Conservation (phyloP, 306 rosid species). For the Ceratonia siliqua region DNA sequence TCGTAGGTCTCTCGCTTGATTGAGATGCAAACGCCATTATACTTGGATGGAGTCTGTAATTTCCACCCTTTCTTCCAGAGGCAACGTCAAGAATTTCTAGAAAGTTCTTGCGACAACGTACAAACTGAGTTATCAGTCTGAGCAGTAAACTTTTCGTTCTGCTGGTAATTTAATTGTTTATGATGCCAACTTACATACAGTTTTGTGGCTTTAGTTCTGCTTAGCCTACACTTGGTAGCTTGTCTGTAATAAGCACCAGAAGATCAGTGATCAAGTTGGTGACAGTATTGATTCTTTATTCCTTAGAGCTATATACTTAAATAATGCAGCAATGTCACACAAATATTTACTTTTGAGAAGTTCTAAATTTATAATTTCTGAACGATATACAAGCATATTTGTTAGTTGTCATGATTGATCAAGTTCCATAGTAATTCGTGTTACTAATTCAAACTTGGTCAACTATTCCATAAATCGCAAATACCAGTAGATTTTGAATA, state of each 20-base stretch:
- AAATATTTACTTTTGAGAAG: conserved; percentile 12
- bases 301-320: neutral
- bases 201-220: neutral
- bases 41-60: conserved; percentile 65
- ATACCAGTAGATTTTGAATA: neutral
- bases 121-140: conserved; percentile 34
- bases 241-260: conserved; percentile 11
- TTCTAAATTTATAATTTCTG: neutral
- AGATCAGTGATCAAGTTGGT: conserved; percentile 9
- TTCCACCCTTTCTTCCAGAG: conserved; percentile 81
- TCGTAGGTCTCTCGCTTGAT: conserved; percentile 84
- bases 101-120: conserved; percentile 8
- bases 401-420: conserved; percentile 4
- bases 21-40: conserved; percentile 90
- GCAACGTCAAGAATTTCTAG: conserved; percentile 40
- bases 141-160: conserved; percentile 13
- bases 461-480: neutral
- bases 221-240: conserved; percentile 6
- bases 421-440: conserved; percentile 23
- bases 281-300: conserved; percentile 37
- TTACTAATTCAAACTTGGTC: neutral
- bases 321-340: conserved; percentile 19
- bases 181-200: neutral
- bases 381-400: conserved; percentile 9
- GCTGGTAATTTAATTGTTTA: neutral